Conservation (phyloP, 2,329 filamentous ascomycete species). For the Byssochlamys sp. region DNA sequence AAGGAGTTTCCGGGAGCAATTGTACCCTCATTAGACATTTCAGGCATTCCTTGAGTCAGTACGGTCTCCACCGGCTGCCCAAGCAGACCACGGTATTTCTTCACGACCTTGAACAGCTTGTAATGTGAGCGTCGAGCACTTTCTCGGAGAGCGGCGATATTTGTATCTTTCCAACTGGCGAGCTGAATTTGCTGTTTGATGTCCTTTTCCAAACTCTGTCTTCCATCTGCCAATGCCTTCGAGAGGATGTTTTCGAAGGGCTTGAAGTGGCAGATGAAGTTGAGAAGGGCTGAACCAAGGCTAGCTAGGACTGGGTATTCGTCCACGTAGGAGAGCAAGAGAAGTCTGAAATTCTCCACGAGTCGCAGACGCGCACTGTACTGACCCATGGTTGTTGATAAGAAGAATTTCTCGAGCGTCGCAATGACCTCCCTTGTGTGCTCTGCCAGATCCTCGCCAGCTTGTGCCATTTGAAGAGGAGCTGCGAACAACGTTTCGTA, state of each 20-base stretch:
- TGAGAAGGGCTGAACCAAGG: conserved; percentile 57
- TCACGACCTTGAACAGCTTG: conserved; percentile 81
- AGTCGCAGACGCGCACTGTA: conserved; percentile 64
- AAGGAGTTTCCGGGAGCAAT: conserved; percentile 6
- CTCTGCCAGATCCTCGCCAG: conserved; percentile 48
- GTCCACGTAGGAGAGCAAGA: conserved; percentile 53
- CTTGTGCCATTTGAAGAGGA: conserved; percentile 56
- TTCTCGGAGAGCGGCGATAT: conserved; percentile 77
- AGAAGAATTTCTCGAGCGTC: conserved; percentile 70
- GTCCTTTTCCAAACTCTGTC: conserved; percentile 70
- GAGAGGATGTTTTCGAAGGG: conserved; percentile 59
- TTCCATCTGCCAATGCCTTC: conserved; percentile 58
- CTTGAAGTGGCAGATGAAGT: conserved; percentile 66
- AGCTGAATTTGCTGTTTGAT: conserved; percentile 88
- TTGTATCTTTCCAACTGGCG: conserved; percentile 96
- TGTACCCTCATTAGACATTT: conserved; percentile 24
- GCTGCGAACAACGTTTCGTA: conserved; percentile 80
- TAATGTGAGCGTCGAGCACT: conserved; percentile 83
- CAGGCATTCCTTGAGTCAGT: conserved; percentile 23
- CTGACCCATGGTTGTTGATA: conserved; percentile 69
- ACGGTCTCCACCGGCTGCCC: conserved; percentile 64
- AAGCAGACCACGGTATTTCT: conserved; percentile 76
- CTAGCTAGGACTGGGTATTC: conserved; percentile 51
- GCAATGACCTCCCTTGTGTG: conserved; percentile 63
- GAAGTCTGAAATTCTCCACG: conserved; percentile 51